Conservation (phyloP, 2,329 filamentous ascomycete genomes). For the Penicillium sp. region DNA sequence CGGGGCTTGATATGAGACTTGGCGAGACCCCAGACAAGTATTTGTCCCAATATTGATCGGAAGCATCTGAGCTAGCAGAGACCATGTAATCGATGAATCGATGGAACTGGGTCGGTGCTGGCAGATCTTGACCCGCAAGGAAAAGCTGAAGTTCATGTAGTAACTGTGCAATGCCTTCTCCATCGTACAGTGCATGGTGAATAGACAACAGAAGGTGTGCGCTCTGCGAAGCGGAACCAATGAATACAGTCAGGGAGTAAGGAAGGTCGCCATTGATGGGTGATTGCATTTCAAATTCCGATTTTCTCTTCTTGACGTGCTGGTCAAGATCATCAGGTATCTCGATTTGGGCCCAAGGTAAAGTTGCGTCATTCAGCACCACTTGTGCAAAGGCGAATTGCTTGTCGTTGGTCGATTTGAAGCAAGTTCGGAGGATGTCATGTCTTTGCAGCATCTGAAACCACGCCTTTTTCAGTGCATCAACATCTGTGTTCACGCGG, state of each 20-base stretch:
- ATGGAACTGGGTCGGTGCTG: constrained; percentile 55
- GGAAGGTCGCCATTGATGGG: constrained; percentile 27
- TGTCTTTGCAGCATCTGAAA: constrained; percentile 62
- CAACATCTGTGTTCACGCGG: constrained; percentile 52
- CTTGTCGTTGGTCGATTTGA: constrained; percentile 62
- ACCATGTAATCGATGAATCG: constrained; percentile 63
- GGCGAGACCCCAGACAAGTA: constrained; percentile 56
- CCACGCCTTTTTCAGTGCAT: constrained; percentile 62
- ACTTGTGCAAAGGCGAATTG: constrained; percentile 69
- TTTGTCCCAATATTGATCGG: constrained; percentile 65
- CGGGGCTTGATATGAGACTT: constrained; percentile 29
- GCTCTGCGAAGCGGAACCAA: constrained; percentile 7
- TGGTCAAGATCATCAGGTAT: constrained; percentile 35
- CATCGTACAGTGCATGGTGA: constrained; percentile 88
- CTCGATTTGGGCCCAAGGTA: constrained; percentile 49
- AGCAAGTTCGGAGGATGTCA: constrained; percentile 74
- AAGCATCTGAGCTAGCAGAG: constrained; percentile 46
- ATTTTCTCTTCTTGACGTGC: constrained; percentile 49
- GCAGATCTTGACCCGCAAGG: constrained; percentile 51
- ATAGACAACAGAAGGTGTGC: constrained; percentile 49
- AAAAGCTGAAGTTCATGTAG: constrained; percentile 67
- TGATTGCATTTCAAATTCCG: constrained; percentile 17
- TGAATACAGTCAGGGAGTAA: constrained; percentile 28
- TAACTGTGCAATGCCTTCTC: constrained; percentile 68
- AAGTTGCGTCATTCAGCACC: constrained; percentile 53